Evolutionary conservation across 1,284 basidiomycete genomes (phyloP).

Genomic region (Neolentinus lepideus): DNA sequence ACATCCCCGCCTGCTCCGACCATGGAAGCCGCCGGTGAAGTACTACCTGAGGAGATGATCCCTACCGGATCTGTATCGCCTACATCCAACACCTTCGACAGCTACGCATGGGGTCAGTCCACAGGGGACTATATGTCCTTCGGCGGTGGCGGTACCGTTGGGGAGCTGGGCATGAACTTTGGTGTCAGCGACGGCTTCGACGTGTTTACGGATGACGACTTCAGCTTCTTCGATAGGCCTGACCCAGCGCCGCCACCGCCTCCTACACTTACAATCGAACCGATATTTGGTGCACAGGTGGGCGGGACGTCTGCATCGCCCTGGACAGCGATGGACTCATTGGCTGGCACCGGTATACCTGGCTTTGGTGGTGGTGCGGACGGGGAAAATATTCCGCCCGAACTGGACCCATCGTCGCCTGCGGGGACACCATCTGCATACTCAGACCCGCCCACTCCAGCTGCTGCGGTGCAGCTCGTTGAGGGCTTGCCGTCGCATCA

Average conservation of each 20-base stretch:
- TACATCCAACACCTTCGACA: not conserved
- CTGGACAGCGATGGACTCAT: no score
- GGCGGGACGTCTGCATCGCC: no score
- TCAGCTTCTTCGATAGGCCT: conserved; percentile 66
- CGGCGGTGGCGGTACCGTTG: not conserved
- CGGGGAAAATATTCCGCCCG: not conserved
- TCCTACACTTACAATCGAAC: conserved; percentile 6
- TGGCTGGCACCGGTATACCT: not conserved
- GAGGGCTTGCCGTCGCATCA: not conserved
- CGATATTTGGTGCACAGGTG: not conserved
- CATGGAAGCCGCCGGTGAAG: not conserved
- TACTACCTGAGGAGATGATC: not conserved
- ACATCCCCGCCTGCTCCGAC: not conserved
- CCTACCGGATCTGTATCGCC: not conserved
- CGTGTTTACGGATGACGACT: conserved; percentile 71
- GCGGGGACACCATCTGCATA: conserved; percentile 28
- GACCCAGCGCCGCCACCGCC: conserved; percentile 12
- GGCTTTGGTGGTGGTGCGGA: not conserved
- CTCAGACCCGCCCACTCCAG: conserved; percentile 19
- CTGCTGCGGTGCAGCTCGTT: conserved; percentile 6
- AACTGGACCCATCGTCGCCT: conserved; percentile 29
- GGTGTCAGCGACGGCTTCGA: conserved; percentile 44
- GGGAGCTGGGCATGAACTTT: conserved; percentile 23
- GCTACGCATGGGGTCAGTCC: not conserved
- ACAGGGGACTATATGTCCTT: not conserved